phyloP scores from a whole-genome alignment of 2,329 filamentous ascomycete species.

The Phaeomoniella chlamydospora region DNA sequence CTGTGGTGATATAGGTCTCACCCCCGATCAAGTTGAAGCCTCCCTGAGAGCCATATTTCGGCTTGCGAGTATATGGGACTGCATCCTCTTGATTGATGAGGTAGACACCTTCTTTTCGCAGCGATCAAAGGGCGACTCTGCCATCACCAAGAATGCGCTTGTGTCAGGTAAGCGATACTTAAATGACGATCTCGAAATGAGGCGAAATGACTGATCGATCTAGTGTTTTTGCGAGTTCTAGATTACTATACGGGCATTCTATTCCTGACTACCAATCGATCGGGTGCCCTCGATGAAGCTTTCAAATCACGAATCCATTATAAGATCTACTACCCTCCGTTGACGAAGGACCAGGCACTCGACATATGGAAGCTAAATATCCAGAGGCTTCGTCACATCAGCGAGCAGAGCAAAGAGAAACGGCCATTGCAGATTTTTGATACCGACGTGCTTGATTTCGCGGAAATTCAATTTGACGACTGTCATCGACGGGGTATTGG shows the following conservation, averaged over 20 bases:
- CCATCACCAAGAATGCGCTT: constrained; percentile 10
- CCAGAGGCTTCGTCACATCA: not conserved
- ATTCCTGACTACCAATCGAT: constrained; percentile 21
- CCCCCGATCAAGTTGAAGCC: constrained; percentile 24
- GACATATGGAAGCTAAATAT: not conserved
- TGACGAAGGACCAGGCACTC: not conserved
- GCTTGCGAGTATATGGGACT: constrained; percentile 20
- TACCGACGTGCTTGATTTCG: not conserved
- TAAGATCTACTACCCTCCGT: not conserved
- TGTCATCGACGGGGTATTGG: not conserved
- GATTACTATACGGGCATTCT: constrained; percentile 23
- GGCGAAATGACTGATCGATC: too few relatives aligned
- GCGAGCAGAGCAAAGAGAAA: not conserved
- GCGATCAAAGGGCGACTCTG: constrained; percentile 3
- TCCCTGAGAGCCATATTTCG: constrained; percentile 28
- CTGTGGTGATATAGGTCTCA: constrained; percentile 32
- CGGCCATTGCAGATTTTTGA: not conserved
- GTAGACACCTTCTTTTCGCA: constrained; percentile 4
- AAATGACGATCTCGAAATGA: too few relatives aligned
- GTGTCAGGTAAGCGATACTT: constrained; percentile 9
- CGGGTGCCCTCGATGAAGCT: constrained; percentile 18
- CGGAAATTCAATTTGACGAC: not conserved
- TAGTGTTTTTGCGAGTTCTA: constrained; percentile 8
- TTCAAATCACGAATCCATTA: constrained; percentile 19
- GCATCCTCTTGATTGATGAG: constrained; percentile 9